phyloP scores from a whole-genome alignment of 495 filamentous ascomycete genomes.

The Tuber calosporum region DNA sequence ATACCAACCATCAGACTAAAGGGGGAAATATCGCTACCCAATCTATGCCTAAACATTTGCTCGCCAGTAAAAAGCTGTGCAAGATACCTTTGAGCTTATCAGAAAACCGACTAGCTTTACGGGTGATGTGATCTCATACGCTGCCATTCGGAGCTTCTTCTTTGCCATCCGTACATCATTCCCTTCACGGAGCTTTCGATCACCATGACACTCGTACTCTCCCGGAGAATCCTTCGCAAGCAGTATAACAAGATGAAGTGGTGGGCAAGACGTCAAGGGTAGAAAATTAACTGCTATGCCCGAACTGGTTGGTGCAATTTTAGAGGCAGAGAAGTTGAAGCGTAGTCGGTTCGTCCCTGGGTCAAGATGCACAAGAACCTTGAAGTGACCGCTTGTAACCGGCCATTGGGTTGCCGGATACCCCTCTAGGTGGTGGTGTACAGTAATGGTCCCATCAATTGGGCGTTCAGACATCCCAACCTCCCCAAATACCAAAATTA shows the following conservation, averaged over 20 bases:
- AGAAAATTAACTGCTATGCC: slow-evolving; percentile 59
- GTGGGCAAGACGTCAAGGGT: slow-evolving; percentile 51
- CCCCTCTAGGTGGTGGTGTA: slow-evolving; percentile 72
- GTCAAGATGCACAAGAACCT: slow-evolving; percentile 62
- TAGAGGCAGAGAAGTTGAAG: slow-evolving; percentile 61
- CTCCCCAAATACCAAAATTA: slow-evolving; percentile 36
- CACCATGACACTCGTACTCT: slow-evolving; percentile 61
- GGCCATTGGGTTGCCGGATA: slow-evolving; percentile 61
- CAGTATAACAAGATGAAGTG: slow-evolving; percentile 50
- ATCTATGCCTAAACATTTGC: slow-evolving; percentile 46
- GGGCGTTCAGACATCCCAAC: slow-evolving; percentile 47
- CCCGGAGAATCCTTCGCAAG: slow-evolving; percentile 50
- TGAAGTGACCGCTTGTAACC: slow-evolving; percentile 67
- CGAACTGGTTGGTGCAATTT: slow-evolving; percentile 51
- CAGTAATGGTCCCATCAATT: slow-evolving; percentile 70
- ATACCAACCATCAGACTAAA: not conserved
- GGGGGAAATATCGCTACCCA: slow-evolving; percentile 34
- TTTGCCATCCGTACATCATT: slow-evolving; percentile 53
- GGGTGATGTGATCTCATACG: slow-evolving; percentile 35
- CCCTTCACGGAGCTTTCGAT: slow-evolving; percentile 58
- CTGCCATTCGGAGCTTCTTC: slow-evolving; percentile 49
- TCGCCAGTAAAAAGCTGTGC: slow-evolving; percentile 50
- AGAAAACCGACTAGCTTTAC: slow-evolving; percentile 17
- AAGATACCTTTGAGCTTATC: slow-evolving; percentile 41
- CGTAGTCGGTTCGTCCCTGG: slow-evolving; percentile 66